Percentiles rank a stretch among this genome's conserved stretches.
These are phyloP conservation scores for Pseudozyma sp. DNA, from an alignment of 1,284 basidiomycete species.

Conservation along the genomic window DNA sequence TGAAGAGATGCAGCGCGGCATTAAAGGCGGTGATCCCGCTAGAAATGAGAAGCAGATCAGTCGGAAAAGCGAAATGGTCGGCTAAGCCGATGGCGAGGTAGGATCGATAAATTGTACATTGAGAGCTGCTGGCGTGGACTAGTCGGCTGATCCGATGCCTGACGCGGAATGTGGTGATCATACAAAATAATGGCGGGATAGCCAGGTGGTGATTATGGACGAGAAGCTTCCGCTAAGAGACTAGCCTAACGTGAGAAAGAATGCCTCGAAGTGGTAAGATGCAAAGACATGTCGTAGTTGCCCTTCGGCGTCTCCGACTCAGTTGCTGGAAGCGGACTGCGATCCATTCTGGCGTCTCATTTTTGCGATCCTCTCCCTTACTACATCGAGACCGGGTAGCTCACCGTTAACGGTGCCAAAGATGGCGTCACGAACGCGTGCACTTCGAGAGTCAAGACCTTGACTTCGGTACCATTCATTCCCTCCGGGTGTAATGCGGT, in stretches of 20 bases:
- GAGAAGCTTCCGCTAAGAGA: too few relatives aligned
- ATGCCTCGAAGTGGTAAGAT: neutral
- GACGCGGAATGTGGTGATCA: neutral
- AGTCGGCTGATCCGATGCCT: conserved; percentile 4
- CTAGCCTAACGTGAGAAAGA: neutral
- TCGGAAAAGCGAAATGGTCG: neutral
- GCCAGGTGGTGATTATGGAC: neutral
- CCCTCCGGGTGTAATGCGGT: conserved; percentile 40
- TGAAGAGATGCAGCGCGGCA: too few relatives aligned
- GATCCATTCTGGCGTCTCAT: conserved; percentile 35
- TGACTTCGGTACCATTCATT: conserved; percentile 53
- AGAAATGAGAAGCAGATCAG: too few relatives aligned
- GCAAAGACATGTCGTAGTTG: neutral
- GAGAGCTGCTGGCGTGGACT: neutral
- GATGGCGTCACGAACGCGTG: conserved; percentile 66
- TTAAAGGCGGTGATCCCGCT: too few relatives aligned
- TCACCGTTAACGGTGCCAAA: conserved; percentile 66
- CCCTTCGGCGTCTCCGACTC: neutral
- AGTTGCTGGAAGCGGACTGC: conserved; percentile 9
- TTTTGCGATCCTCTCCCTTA: conserved; percentile 57
- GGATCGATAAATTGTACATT: neutral
- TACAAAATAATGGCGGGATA: neutral
- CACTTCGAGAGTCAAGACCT: conserved; percentile 48
- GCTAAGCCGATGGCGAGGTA: too few relatives aligned
- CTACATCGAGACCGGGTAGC: conserved; percentile 64